phyloP scores from a whole-genome alignment of 148 eudicot species.

The Rhododendron simsii region DNA sequence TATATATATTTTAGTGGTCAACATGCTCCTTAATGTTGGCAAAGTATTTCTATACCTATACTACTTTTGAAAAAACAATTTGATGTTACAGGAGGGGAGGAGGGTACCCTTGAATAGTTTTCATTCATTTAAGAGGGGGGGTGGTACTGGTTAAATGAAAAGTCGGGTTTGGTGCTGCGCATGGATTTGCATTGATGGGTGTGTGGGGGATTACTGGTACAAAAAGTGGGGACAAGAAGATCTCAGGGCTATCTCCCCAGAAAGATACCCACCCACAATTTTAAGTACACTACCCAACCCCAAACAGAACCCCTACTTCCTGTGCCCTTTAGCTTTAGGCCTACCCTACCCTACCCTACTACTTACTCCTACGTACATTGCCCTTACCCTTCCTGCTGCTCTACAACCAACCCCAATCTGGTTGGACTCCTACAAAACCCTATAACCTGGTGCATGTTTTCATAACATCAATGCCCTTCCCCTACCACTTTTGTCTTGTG shows the following conservation, averaged over 20 bases:
- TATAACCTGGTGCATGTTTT: neutral
- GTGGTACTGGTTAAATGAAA: neutral
- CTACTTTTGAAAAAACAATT: too few species aligned
- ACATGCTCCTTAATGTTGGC: too few species aligned
- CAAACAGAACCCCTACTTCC: neutral
- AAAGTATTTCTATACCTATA: too few species aligned
- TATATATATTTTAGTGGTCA: too few species aligned
- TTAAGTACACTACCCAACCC: neutral
- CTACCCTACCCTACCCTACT: neutral
- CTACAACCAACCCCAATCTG: neutral
- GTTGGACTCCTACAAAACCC: neutral
- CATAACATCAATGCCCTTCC: neutral
- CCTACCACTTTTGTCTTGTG: neutral
- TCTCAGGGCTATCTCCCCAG: slow-evolving; percentile 19
- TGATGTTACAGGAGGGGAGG: neutral
- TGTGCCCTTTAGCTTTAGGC: neutral
- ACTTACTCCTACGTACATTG: neutral
- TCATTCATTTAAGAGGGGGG: neutral
- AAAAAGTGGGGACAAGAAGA: slow-evolving; percentile 25
- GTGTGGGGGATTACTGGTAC: neutral
- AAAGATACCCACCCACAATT: slow-evolving; percentile 1
- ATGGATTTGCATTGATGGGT: slow-evolving; percentile 4
- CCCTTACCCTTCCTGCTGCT: neutral
- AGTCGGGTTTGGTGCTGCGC: slow-evolving; percentile 10
- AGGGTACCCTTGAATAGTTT: neutral